phyloP scores from a whole-genome alignment of 257 asterid genomes.

The Capsicum rhomboideum region DNA sequence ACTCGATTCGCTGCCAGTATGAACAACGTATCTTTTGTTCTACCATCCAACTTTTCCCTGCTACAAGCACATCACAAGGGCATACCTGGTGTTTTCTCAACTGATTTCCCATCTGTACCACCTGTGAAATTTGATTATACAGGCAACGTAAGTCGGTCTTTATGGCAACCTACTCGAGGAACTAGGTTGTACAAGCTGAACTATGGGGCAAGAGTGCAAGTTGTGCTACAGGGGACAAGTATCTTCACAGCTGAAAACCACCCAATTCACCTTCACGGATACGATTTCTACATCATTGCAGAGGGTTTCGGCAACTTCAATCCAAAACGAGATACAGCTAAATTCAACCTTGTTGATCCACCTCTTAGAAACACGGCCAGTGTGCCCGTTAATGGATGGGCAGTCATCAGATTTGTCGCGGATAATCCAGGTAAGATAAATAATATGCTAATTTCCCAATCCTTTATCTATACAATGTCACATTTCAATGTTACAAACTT shows the following conservation, averaged over 20 bases:
- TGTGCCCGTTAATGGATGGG: slow-evolving; percentile 75
- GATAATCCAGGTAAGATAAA: slow-evolving; percentile 69
- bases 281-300: neutral
- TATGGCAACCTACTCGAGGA: slow-evolving; percentile 48
- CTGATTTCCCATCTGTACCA: neutral
- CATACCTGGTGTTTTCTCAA: neutral
- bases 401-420: slow-evolving; percentile 76
- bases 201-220: slow-evolving; percentile 58
- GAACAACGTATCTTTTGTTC: neutral
- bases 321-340: neutral
- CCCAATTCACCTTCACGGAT: slow-evolving; percentile 23
- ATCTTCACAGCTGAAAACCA: slow-evolving; percentile 39
- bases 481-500: neutral
- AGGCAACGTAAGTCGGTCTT: neutral
- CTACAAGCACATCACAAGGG: too few species aligned
- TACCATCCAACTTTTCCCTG: neutral
- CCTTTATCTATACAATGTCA: too few species aligned
- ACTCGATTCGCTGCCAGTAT: neutral
- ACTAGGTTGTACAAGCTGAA: slow-evolving; percentile 56
- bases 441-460: too few species aligned
- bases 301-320: neutral
- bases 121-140: neutral
- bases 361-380: slow-evolving; percentile 5
- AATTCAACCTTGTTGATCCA: neutral
- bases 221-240: slow-evolving; percentile 22